phyloP scores from a whole-genome alignment of 2,329 filamentous ascomycete genomes.

The Diplodia intermedia region DNA sequence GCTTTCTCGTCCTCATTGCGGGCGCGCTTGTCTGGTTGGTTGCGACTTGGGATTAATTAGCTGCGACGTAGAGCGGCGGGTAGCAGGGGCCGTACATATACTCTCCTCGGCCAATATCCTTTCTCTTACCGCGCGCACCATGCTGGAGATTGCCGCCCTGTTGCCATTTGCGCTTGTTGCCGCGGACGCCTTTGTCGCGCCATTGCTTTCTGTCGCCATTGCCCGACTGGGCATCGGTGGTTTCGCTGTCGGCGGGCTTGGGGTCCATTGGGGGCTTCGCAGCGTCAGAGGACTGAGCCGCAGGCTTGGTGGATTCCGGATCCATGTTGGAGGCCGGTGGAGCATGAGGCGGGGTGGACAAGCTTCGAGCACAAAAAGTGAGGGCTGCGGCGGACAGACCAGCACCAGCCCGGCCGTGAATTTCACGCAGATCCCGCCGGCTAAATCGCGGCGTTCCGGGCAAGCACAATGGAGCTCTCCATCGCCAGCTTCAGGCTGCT shows the following conservation, averaged over 20 bases:
- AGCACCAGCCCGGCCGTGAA: neutral
- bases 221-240: constrained; percentile 13
- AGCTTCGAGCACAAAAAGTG: constrained; percentile 7
- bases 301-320: constrained; percentile 37
- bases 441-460: neutral
- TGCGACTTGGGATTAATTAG: constrained; percentile 49
- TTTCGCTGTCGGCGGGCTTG: constrained; percentile 17
- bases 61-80: constrained; percentile 43
- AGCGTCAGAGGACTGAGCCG: neutral
- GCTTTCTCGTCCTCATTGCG: constrained; percentile 52
- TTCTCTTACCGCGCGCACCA: constrained; percentile 62
- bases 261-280: constrained; percentile 40
- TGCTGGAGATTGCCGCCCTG: constrained; percentile 35
- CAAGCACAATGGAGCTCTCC: neutral
- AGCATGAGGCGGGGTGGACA: constrained; percentile 37
- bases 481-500: neutral
- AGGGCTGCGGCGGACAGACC: neutral
- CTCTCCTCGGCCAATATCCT: constrained; percentile 70
- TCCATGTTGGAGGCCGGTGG: constrained; percentile 37
- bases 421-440: constrained; percentile 19
- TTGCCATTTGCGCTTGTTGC: constrained; percentile 44
- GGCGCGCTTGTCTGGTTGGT: constrained; percentile 56
- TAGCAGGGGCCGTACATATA: constrained; percentile 62
- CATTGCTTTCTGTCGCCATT: constrained; percentile 22
- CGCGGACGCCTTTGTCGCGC: constrained; percentile 28